Percentiles rank a stretch among this genome's conserved stretches.
Conservation (phyloP, 2,329 filamentous ascomycete genomes). For the Erysiphe neolycopersici region DNA sequence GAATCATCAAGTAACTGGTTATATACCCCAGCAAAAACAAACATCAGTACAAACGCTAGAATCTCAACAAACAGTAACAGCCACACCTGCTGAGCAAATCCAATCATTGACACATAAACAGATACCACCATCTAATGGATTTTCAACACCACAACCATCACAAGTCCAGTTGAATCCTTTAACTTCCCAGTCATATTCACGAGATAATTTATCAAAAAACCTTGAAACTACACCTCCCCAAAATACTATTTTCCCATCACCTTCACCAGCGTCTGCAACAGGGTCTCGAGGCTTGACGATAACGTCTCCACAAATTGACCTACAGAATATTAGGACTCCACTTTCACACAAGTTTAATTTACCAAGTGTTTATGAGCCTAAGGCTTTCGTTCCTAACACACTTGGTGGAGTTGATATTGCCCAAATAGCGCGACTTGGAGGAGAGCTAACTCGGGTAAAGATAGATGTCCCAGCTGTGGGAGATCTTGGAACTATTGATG, state of each 20-base stretch:
- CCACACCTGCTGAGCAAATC: slow-evolving; percentile 21
- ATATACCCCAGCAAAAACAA: slow-evolving; percentile 19
- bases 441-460: slow-evolving; percentile 36
- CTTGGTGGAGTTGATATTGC: slow-evolving; percentile 50
- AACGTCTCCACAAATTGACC: slow-evolving; percentile 8
- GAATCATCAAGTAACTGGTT: slow-evolving; percentile 28
- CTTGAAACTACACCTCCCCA: slow-evolving; percentile 17
- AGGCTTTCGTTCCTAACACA: slow-evolving; percentile 25
- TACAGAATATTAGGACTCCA: slow-evolving; percentile 1
- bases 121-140: slow-evolving; percentile 22
- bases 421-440: slow-evolving; percentile 28
- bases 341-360: slow-evolving; percentile 7
- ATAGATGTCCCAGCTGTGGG: slow-evolving; percentile 48
- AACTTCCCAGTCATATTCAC: slow-evolving; percentile 18
- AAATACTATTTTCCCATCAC: slow-evolving; percentile 17
- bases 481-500: slow-evolving; percentile 71
- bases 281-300: slow-evolving; percentile 8
- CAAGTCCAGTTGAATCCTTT: slow-evolving; percentile 16
- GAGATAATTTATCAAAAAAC: slow-evolving; percentile 25
- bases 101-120: slow-evolving; percentile 19
- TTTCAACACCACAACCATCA: slow-evolving; percentile 20
- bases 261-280: slow-evolving; percentile 18
- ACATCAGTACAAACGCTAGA: slow-evolving; percentile 19
- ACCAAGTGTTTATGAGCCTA: slow-evolving; percentile 23
- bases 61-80: slow-evolving; percentile 12